Base-by-base conservation (phyloP, 768 basidiomycete species). In the Phaffia australis region DNA sequence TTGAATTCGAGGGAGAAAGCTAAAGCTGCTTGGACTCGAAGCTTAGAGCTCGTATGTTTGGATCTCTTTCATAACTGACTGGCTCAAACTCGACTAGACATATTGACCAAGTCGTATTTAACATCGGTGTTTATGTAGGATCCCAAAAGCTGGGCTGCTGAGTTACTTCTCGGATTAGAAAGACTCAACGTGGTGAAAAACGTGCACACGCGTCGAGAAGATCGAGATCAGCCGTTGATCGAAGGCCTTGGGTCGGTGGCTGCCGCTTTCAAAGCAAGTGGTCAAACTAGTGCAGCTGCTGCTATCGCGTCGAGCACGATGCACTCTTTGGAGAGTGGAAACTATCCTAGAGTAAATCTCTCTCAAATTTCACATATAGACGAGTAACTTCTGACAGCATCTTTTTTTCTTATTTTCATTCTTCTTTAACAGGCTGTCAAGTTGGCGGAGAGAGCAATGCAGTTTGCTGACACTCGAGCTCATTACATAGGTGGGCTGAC, bases 381-480 rank as follows among this genome's bases (percentile, higher is more conserved):
- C 25, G 48, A 49, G n/a, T n/a, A n/a, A n/a, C 15, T 15, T 15
- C 49, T 50, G 49, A 50, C 49, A 50, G n/a, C n/a, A 15, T 50
- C 49, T 50, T n/a, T 15, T 15, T 15, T 50, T n/a, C n/a, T 50
- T 15, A 19, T 19, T 52, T 6, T 18, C 18, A n/a, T 14, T 9
- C 18, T 29, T 25, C 11, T n/a, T 63, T 19, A 3, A 0, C 64
- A 91, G 85, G 89, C 91, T 0, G 75, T 94, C 54, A 99, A 98
- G 79, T 79, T 98, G 23, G 92, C 91, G 27, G 95, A 98, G 72
- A 83, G 92, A 60, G 87, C 92, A 0, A 85, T 98, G 50, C 92
- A 97, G 74, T 95, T 88, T 72, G 87, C 93, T 0, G 94, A 98
- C 72, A 90, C 75, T 46, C 73, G 72, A 42, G 74, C 74, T 29